Evolutionary conservation across 345 rosid species (phyloP).

Genomic region (Diplotaxis tenuifolia): DNA sequence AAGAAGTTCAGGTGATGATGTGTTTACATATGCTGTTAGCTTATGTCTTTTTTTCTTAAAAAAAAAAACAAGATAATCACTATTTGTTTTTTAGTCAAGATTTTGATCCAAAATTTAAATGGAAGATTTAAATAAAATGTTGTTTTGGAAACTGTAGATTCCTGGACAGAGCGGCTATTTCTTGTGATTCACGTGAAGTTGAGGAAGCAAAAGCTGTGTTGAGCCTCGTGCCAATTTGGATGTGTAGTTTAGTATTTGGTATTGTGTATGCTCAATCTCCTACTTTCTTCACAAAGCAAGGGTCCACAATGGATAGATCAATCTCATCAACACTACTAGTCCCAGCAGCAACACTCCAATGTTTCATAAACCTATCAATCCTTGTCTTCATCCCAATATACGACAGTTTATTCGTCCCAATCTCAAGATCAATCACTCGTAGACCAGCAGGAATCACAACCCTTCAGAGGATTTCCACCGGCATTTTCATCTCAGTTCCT

Average conservation of each 20-base stretch:
- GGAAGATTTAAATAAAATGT: background rate
- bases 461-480: slow-evolving; percentile 40
- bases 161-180: slow-evolving; percentile 48
- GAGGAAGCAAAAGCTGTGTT: slow-evolving; percentile 44
- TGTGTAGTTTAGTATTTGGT: slow-evolving; percentile 46
- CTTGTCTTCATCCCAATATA: slow-evolving; percentile 51
- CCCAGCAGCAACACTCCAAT: slow-evolving; percentile 60
- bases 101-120: background rate
- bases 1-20: slow-evolving; percentile 41
- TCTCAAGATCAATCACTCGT: slow-evolving; percentile 33
- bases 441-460: slow-evolving; percentile 40
- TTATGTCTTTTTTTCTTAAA: background rate
- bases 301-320: slow-evolving; percentile 48
- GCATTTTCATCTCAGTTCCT: slow-evolving; percentile 32
- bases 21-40: background rate
- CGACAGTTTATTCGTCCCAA: slow-evolving; percentile 49
- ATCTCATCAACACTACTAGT: slow-evolving; percentile 39
- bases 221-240: slow-evolving; percentile 56
- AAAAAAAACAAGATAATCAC: background rate
- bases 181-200: slow-evolving; percentile 43
- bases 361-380: slow-evolving; percentile 44
- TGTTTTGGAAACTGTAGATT: slow-evolving; percentile 39
- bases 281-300: too few species aligned
- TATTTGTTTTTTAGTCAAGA: background rate
- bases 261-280: slow-evolving; percentile 49